Evolutionary conservation across 257 asterid genomes (phyloP).

Genomic region (Lycium ferocissimum): DNA sequence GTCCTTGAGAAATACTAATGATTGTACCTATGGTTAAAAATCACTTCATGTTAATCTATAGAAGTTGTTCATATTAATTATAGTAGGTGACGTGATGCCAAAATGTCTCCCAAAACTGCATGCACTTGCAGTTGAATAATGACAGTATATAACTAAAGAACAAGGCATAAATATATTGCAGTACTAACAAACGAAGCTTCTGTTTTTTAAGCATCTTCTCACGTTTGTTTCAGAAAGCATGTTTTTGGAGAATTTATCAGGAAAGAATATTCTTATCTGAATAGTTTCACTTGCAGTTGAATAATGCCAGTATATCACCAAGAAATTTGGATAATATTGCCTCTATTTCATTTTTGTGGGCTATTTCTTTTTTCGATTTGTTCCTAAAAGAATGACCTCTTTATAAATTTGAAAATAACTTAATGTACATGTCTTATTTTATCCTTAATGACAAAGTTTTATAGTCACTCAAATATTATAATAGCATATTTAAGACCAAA

Average conservation of each 20-base stretch:
- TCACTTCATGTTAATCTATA: neutral
- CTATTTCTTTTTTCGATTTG: no score
- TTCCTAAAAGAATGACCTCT: neutral
- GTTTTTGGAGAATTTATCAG: neutral
- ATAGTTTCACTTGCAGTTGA: neutral
- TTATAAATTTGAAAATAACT: neutral
- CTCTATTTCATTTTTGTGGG: no score
- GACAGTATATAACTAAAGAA: neutral
- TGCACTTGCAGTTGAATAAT: neutral
- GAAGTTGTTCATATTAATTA: no score
- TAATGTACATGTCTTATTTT: no score
- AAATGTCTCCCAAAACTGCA: neutral
- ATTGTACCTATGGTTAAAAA: no score
- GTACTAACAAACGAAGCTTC: constrained; percentile 17
- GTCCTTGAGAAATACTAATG: no score
- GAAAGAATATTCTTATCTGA: neutral
- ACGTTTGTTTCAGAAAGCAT: neutral
- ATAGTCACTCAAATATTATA: neutral
- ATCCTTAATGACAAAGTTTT: no score
- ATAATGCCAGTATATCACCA: no score
- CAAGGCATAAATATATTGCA: neutral
- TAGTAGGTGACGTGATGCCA: neutral
- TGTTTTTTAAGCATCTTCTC: neutral
- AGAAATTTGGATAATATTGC: no score
- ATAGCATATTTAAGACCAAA: neutral